These are phyloP conservation scores for Epichloe hybrida DNA, from an alignment of 2,329 filamentous ascomycete species.

Conservation along the genomic window DNA sequence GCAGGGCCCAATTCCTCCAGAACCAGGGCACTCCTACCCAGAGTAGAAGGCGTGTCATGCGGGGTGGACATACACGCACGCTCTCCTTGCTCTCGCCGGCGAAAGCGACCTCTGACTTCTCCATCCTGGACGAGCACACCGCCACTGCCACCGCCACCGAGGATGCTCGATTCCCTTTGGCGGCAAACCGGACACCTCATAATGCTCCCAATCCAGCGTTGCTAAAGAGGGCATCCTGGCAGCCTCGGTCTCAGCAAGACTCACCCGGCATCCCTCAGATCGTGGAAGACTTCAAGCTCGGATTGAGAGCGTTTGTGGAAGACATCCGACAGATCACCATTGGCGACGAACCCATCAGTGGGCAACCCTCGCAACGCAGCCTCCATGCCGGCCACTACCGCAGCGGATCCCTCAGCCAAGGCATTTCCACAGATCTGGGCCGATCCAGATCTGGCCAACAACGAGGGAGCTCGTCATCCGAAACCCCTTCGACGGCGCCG, in stretches of 20 bases:
- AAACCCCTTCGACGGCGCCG: slow-evolving; percentile 20
- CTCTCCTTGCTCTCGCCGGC: slow-evolving; percentile 72
- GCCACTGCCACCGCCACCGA: slow-evolving; percentile 13
- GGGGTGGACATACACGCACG: slow-evolving; percentile 46
- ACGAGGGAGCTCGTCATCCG: slow-evolving; percentile 28
- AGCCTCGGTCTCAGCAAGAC: slow-evolving; percentile 35
- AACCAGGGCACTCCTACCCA: slow-evolving; percentile 30
- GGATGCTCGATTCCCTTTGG: slow-evolving; percentile 12
- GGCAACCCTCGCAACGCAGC: slow-evolving; percentile 18
- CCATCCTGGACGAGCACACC: slow-evolving; percentile 26
- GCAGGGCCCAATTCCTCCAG: slow-evolving; percentile 54
- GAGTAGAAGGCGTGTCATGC: slow-evolving; percentile 51
- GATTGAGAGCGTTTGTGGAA: slow-evolving; percentile 88
- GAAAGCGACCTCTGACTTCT: slow-evolving; percentile 30
- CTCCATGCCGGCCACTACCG: slow-evolving; percentile 2
- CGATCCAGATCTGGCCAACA: slow-evolving; percentile 33
- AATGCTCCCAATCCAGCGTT: slow-evolving; percentile 26
- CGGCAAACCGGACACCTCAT: slow-evolving; percentile 18
- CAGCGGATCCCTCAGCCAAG: slow-evolving; percentile 5
- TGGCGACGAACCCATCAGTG: slow-evolving; percentile 73
- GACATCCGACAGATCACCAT: slow-evolving; percentile 92
- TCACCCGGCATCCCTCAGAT: slow-evolving; percentile 54
- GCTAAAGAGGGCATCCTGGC: slow-evolving; percentile 47
- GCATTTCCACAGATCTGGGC: slow-evolving; percentile 24
- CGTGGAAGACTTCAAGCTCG: slow-evolving; percentile 77